Evolutionary conservation across 2,329 filamentous ascomycete genomes (phyloP).

Genomic region (Tolypocladium album): DNA sequence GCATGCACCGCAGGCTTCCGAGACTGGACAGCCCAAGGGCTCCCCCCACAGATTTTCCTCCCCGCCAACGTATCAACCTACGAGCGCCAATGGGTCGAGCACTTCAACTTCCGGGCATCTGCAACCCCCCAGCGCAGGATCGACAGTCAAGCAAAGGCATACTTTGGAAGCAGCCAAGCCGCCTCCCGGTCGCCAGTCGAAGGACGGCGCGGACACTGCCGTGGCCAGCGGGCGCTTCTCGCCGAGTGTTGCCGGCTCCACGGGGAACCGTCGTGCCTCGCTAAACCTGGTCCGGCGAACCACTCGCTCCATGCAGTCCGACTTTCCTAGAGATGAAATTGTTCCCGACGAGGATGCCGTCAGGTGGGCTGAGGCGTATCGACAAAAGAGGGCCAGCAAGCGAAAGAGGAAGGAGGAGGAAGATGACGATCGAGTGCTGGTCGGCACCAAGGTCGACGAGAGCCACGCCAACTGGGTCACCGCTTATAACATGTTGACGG

Average conservation of each 20-base stretch:
- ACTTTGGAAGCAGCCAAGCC: conserved; percentile 77
- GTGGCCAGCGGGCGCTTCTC: conserved; percentile 76
- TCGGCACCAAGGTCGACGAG: conserved; percentile 96
- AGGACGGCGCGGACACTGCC: conserved; percentile 57
- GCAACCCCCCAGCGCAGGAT: conserved; percentile 32
- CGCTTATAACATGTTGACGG: conserved; percentile 98
- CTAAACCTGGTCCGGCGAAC: conserved; percentile 69
- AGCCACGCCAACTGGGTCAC: conserved; percentile 95
- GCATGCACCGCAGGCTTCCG: background rate
- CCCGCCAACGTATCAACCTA: conserved; percentile 43
- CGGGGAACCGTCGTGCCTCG: conserved; percentile 64
- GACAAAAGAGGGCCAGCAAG: conserved; percentile 84
- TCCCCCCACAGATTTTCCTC: conserved; percentile 53
- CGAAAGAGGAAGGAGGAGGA: conserved; percentile 73
- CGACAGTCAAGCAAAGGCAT: conserved; percentile 67
- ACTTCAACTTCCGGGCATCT: conserved; percentile 38
- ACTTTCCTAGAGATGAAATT: conserved; percentile 73
- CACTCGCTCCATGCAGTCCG: conserved; percentile 78
- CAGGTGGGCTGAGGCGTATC: conserved; percentile 85
- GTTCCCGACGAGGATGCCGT: conserved; percentile 82
- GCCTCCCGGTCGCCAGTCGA: conserved; percentile 55
- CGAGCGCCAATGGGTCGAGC: conserved; percentile 20
- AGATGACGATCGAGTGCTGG: conserved; percentile 87
- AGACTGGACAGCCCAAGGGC: conserved; percentile 14
- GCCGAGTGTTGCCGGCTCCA: conserved; percentile 43